Evolutionary conservation across 139 green algal species (phyloP).

Genomic region (Prasinococcaceae sp.): DNA sequence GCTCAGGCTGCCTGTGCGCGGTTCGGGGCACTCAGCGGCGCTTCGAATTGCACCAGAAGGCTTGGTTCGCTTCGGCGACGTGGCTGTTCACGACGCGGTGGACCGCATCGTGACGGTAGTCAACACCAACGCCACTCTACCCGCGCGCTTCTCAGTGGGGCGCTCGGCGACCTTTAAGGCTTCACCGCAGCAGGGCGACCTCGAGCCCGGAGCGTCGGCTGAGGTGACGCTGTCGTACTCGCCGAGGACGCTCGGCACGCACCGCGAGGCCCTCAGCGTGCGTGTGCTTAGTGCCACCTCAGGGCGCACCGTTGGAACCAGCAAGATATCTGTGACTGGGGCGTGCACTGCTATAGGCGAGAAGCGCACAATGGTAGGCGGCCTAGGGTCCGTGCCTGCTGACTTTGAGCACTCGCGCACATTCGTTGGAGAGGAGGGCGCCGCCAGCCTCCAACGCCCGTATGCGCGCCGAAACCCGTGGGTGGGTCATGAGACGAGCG

Average conservation of each 20-base stretch:
- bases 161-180: constrained; percentile 10
- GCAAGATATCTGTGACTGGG: not conserved
- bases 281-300: too few species aligned
- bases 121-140: constrained; percentile 7
- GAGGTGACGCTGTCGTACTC: not conserved
- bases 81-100: constrained; percentile 2
- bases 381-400: constrained; percentile 1
- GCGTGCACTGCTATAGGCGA: not conserved
- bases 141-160: not conserved
- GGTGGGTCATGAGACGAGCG: not conserved
- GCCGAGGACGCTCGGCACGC: constrained; percentile 3
- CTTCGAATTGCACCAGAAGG: too few species aligned
- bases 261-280: not conserved
- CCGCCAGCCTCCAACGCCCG: not conserved
- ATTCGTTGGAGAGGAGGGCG: constrained; percentile 4
- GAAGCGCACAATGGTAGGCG: constrained; percentile 1
- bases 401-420: not conserved
- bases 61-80: not conserved
- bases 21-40: too few species aligned
- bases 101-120: constrained; percentile 6
- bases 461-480: not conserved
- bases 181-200: not conserved
- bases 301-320: not conserved
- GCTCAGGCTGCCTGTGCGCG: too few species aligned
- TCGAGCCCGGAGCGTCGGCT: constrained; percentile 2